Evolutionary conservation across 441 rosid genomes (phyloP).

Genomic region (Populus hybrid): DNA sequence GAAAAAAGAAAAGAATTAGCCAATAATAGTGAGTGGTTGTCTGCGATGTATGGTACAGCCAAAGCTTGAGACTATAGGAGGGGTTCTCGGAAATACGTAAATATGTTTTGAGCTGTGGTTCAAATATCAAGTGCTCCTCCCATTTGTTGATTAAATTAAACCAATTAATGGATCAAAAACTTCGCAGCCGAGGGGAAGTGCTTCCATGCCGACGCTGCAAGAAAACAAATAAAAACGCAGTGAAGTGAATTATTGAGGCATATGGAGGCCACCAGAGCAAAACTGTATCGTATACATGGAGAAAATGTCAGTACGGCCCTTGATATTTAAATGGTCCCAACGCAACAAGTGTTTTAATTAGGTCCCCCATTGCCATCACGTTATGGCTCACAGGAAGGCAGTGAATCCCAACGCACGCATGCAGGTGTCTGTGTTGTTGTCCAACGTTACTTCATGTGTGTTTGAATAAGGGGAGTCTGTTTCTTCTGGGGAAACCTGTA

Average conservation of each 20-base stretch:
- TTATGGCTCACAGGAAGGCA: background rate
- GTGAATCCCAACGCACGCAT: background rate
- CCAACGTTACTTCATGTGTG: conserved; percentile 10
- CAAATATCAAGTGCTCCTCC: too few relatives aligned
- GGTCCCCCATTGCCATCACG: background rate
- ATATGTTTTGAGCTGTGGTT: too few relatives aligned
- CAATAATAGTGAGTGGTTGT: too few relatives aligned
- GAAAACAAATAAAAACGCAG: background rate
- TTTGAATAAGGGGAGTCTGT: conserved; percentile 31
- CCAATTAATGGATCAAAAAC: background rate
- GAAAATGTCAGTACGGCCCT: background rate
- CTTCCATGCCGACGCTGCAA: background rate
- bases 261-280: background rate
- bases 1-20: too few relatives aligned
- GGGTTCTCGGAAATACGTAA: too few relatives aligned
- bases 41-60: too few relatives aligned
- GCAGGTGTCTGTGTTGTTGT: conserved; percentile 2
- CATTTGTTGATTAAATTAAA: background rate
- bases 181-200: background rate
- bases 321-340: background rate
- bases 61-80: too few relatives aligned
- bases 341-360: background rate
- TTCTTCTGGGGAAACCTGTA: conserved; percentile 34
- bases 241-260: background rate
- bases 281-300: background rate